Base-by-base conservation (phyloP, 2,329 filamentous ascomycete genomes). In the Aureobasidium sp. region DNA sequence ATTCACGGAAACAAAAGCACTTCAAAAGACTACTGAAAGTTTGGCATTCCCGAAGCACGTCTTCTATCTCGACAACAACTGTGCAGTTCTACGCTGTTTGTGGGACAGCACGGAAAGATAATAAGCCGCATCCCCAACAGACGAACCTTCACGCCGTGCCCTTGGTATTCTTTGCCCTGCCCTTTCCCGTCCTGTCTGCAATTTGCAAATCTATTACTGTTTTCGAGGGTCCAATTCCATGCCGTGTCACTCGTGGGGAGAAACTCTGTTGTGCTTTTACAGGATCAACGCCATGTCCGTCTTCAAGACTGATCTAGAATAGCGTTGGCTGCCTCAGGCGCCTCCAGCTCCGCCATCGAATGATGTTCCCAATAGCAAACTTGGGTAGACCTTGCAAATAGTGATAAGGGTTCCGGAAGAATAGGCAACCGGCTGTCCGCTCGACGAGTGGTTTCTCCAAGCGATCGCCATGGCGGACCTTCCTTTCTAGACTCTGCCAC, bases 61-160 rank as follows among this genome's bases (percentile, higher is more conserved):
- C 34, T 37, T 37, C 11, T 21, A 37, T 3, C 32, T 34, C 32
- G 32, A 34, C 2, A 34, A 34, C 9, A 34, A 15, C 13, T 37
- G 34, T 15, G 13, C 34, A 37, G 3, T 15, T 37, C 34, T 37
- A 37, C 34, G 34, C 34, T 37, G 13, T 37, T 37, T 15, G 34
- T 37, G 34, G 11, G 6, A 37, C 32, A 34, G 32, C 32, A 34
- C 34, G 34, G 34, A 11, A 37, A 37, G 34, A 37, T 29, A 30
- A 30, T 59, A 59, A 59, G 54, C 54, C 54, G 54, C 54, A 59
- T 59, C 53, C 53, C 54, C 42, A 59, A 59, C 54, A 48, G 39
- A 29, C 36, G 34, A 32, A 54, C 37, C 32, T 57, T 34, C 39
- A 9, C 52, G 30, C 50, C 50, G 42, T 21, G 50, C 27, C 50